Evolutionary conservation across 805 yeast species (phyloP).

Genomic region (Candida xyloterini): DNA sequence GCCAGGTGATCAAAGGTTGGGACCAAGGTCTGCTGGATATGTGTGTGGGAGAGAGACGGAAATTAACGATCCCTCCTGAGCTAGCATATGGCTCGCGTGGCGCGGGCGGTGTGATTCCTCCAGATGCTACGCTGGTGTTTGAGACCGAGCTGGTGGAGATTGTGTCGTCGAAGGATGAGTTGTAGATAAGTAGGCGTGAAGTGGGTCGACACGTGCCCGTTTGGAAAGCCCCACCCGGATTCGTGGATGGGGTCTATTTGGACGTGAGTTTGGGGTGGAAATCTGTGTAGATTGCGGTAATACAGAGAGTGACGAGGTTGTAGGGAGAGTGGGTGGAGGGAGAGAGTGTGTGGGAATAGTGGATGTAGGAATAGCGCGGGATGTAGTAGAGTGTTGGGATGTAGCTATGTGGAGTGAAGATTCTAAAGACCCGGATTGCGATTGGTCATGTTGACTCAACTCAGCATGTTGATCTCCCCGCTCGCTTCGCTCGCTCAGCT

Average conservation of each 20-base stretch:
- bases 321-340: neutral
- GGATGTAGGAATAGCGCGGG: too few species aligned
- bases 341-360: too few species aligned
- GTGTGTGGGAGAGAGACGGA: slow-evolving; percentile 89
- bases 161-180: slow-evolving; percentile 23
- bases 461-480: neutral
- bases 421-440: too few species aligned
- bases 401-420: too few species aligned
- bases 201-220: slow-evolving; percentile 17
- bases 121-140: slow-evolving; percentile 68
- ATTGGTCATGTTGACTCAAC: neutral
- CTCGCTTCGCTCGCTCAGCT: slow-evolving; percentile 1
- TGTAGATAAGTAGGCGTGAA: slow-evolving; percentile 21
- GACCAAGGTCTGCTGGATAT: slow-evolving; percentile 77
- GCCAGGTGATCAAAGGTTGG: slow-evolving; percentile 88
- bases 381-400: neutral
- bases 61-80: slow-evolving; percentile 71
- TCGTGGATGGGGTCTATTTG: slow-evolving; percentile 6
- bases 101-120: slow-evolving; percentile 68
- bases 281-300: slow-evolving; percentile 3
- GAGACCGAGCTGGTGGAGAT: slow-evolving; percentile 63
- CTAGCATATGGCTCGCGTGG: slow-evolving; percentile 78
- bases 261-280: neutral
- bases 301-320: neutral
- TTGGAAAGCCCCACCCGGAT: slow-evolving; percentile 21